Evolutionary conservation across 2,329 filamentous ascomycete genomes (phyloP).

Genomic region (Akanthomyces muscarius): DNA sequence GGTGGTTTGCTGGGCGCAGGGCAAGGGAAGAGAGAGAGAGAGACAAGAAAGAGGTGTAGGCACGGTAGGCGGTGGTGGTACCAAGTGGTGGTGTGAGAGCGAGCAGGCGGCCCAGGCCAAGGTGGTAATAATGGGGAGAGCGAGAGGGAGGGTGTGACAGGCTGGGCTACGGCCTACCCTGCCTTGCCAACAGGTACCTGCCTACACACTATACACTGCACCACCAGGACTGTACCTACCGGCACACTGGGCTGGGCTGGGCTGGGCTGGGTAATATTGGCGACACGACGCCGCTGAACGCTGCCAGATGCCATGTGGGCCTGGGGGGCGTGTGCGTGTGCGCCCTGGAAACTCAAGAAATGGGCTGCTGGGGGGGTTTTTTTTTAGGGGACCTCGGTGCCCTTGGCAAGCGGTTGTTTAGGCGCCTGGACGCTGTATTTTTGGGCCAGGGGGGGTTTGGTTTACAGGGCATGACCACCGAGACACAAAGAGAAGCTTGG

Average conservation of each 20-base stretch:
- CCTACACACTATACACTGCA: background rate
- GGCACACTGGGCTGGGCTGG: no score
- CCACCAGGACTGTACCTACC: no score
- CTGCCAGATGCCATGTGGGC: no score
- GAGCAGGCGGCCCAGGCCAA: background rate
- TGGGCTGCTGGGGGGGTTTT: background rate
- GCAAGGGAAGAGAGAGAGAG: background rate
- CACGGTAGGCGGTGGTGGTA: background rate
- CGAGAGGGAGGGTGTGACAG: no score
- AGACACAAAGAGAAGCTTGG: no score
- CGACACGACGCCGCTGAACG: background rate
- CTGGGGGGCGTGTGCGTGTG: no score
- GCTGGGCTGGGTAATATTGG: background rate
- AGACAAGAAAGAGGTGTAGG: background rate
- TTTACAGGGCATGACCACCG: background rate
- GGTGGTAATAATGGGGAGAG: no score
- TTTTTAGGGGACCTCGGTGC: background rate
- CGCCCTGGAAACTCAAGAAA: no score
- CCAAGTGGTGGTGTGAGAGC: background rate
- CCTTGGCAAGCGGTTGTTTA: background rate
- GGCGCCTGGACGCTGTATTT: background rate
- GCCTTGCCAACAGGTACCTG: background rate
- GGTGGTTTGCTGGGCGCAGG: background rate
- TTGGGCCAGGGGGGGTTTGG: no score
- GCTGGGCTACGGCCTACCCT: no score